Evolutionary conservation across 768 basidiomycete species (phyloP).

Genomic region (Lactarius trivialis): DNA sequence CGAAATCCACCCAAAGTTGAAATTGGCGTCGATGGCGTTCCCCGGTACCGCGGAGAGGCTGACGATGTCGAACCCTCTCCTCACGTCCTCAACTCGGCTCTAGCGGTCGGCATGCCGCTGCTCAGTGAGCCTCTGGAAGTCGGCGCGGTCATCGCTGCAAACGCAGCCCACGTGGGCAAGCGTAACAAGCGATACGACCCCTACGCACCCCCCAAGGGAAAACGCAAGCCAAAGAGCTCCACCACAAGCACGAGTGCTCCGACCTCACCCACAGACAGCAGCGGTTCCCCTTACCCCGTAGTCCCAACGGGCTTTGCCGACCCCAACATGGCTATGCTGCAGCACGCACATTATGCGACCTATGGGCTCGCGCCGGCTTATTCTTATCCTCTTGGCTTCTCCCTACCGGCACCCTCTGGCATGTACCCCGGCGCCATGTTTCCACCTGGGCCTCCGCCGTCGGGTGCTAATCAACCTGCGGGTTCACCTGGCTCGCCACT

Average conservation of each 20-base stretch:
- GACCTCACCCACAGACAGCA: constrained; percentile 17
- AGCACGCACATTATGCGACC: constrained; percentile 22
- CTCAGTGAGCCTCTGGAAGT: constrained; percentile 22
- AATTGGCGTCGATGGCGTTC: constrained; percentile 73
- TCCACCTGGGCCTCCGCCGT: constrained; percentile 15
- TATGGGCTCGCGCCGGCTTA: constrained; percentile 18
- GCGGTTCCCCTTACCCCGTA: constrained; percentile 3
- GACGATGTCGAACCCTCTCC: constrained; percentile 47
- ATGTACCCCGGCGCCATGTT: constrained; percentile 5
- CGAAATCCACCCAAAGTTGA: constrained; percentile 87
- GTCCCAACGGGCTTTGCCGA: constrained; percentile 14
- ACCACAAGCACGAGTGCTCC: constrained; percentile 9
- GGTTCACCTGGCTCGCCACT: constrained; percentile 14
- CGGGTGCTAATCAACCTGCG: not conserved
- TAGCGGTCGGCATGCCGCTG: constrained; percentile 20
- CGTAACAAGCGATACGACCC: constrained; percentile 32
- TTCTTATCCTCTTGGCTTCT: constrained; percentile 18
- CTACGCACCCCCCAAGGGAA: constrained; percentile 23
- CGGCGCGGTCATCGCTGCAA: constrained; percentile 2
- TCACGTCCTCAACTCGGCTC: constrained; percentile 25
- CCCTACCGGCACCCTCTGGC: constrained; percentile 10
- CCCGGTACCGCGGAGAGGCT: constrained; percentile 77
- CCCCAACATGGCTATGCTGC: constrained; percentile 22
- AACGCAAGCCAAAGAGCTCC: constrained; percentile 18
- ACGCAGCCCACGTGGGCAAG: constrained; percentile 22